Evolutionary conservation across 768 basidiomycete genomes (phyloP), one percentile per base, ranked within the genome.

Genomic region (Boletus coccyginus): DNA sequence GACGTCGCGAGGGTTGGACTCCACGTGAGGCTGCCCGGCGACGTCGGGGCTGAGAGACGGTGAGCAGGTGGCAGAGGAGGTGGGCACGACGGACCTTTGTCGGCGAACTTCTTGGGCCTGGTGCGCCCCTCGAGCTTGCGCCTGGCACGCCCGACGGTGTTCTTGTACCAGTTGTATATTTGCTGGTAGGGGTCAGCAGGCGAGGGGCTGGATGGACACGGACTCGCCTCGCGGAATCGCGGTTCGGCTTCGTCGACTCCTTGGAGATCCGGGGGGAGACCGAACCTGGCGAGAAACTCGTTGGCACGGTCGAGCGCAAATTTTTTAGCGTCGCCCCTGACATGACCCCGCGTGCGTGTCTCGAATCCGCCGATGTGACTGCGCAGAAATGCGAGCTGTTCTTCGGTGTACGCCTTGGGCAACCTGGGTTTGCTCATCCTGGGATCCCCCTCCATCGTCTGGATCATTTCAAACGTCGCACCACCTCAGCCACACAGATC

Each of bases 91-190:
- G 36, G 52, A 79, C 81, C 76, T 71, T 80, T 84, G 66, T 84
- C 82, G 36, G 78, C 70, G 10, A 73, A 65, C 60, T 81, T 84
- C 44, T 77, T 74, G 39, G 82, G 76, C 43, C 81, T 74, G 1
- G 81, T 77, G 29, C 79, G 74, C 7, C 83, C 82, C 57, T 84
- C 83, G 44, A 79, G 71, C 66, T 84, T 84, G 46, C 83, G 74
- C 52, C 83, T 74, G 8, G 79, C 82, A 33, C 85, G 76, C 7
- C 84, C 85, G 52, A 84, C 80, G 17, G 85, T 85, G 67, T 86
- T 86, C 72, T 86, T 86, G 72, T 84, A 86, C 85, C 85, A 87
- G 62, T 85, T 86, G 73, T 86, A 86, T 55, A 86, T 83, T 80
- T 85, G 83, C 84, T 85, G 38, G 6, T 10, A 5, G 27, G 36